phyloP scores from a whole-genome alignment of 805 yeast species.

The Pichia californica region DNA sequence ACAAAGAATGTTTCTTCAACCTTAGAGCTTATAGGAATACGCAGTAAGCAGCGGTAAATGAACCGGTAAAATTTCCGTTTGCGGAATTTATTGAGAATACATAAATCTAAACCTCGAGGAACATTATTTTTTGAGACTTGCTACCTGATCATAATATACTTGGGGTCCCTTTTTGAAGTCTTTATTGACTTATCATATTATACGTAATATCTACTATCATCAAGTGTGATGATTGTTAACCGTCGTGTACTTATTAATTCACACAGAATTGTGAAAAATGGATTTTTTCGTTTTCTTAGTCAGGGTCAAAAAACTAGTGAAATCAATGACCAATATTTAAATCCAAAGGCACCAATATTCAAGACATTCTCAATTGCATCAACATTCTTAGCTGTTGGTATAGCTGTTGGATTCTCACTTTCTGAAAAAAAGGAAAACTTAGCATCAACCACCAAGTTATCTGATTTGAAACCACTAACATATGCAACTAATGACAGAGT shows the following conservation, averaged over 20 bases:
- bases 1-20: too few species aligned
- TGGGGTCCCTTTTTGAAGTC: too few species aligned
- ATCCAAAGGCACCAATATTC: background rate
- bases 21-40: too few species aligned
- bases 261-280: background rate
- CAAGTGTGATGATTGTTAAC: background rate
- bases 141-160: too few species aligned
- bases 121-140: too few species aligned
- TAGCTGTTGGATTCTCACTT: constrained; percentile 7
- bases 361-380: constrained; percentile 7
- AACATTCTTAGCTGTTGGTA: constrained; percentile 10
- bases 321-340: background rate
- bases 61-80: background rate
- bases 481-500: constrained; percentile 51
- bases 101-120: too few species aligned
- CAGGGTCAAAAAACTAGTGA: background rate
- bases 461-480: constrained; percentile 37
- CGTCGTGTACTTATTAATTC: background rate
- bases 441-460: constrained; percentile 26
- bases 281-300: background rate
- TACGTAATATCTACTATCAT: background rate
- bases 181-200: too few species aligned
- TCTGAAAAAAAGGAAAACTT: constrained; percentile 3
- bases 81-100: too few species aligned
- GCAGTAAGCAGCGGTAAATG: too few species aligned